A percentile compares a stretch with the other conserved stretches of the same genome.
Conservation (phyloP, 176 grass and related monocot genomes). For the Carex scoparia region DNA sequence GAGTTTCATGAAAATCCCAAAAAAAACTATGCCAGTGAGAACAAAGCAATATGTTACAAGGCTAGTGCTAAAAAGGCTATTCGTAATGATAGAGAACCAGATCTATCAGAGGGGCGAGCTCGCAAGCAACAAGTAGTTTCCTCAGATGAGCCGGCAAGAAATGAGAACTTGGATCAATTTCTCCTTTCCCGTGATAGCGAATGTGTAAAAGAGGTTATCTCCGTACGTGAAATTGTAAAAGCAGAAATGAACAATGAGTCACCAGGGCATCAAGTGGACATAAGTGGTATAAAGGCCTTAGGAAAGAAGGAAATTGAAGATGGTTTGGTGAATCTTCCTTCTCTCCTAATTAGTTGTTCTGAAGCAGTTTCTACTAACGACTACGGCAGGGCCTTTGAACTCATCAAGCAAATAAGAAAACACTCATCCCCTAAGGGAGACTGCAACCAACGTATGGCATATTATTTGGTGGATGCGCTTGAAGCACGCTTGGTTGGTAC, state of each 20-base stretch:
- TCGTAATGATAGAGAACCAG: conserved; percentile 17
- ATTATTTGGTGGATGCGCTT: conserved; percentile 23
- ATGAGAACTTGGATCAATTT: conserved; percentile 49
- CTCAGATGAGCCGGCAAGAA: conserved; percentile 22
- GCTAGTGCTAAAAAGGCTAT: not conserved
- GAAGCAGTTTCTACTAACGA: conserved; percentile 28
- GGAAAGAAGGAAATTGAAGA: conserved; percentile 19
- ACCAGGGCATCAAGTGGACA: not conserved
- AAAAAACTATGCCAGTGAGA: not conserved
- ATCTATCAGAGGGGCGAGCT: conserved; percentile 22
- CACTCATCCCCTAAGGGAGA: conserved; percentile 43
- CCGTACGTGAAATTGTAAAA: conserved; percentile 28
- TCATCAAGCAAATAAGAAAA: conserved; percentile 49
- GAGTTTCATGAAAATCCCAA: too few species aligned
- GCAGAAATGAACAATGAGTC: conserved; percentile 26
- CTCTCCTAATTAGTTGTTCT: too few species aligned
- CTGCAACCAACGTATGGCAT: conserved; percentile 41
- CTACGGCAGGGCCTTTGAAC: conserved; percentile 20
- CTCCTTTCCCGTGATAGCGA: conserved; percentile 28
- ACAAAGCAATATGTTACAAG: not conserved
- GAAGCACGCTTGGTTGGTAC: conserved; percentile 49
- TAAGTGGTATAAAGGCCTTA: not conserved
- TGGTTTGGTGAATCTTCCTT: conserved; percentile 18
- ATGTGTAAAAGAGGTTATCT: not conserved
- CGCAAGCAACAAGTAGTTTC: conserved; percentile 39